phyloP scores from a whole-genome alignment of 495 filamentous ascomycete genomes.

The Neurospora sublineolata region DNA sequence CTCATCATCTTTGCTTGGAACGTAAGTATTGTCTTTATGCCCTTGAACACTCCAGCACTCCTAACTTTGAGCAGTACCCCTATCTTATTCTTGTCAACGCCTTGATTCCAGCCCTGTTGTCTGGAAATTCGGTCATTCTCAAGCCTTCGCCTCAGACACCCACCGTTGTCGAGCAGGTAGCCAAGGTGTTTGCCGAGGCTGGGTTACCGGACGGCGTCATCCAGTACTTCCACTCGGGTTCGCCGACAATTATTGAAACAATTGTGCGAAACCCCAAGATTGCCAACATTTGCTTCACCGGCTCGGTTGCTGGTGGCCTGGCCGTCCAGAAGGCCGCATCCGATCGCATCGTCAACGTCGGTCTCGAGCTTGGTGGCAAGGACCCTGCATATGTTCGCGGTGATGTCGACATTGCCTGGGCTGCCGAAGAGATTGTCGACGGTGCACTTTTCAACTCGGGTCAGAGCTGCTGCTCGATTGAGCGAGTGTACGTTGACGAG shows the following conservation, averaged over 20 bases:
- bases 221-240: conserved; percentile 82
- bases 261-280: conserved; percentile 65
- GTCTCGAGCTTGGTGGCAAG: conserved; percentile 84
- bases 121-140: conserved; percentile 79
- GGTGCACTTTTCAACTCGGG: conserved; percentile 94
- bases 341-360: conserved; percentile 69
- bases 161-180: conserved; percentile 72
- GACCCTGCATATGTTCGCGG: conserved; percentile 80
- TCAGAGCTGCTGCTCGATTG: conserved; percentile 89
- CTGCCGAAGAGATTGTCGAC: conserved; percentile 84
- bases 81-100: conserved; percentile 88
- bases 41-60: background rate
- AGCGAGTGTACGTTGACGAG: conserved; percentile 84
- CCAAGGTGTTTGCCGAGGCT: conserved; percentile 61
- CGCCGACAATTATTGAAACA: conserved; percentile 54
- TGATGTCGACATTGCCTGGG: conserved; percentile 83
- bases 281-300: conserved; percentile 76
- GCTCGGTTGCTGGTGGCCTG: conserved; percentile 79
- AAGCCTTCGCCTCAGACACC: conserved; percentile 93
- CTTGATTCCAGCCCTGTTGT: conserved; percentile 73
- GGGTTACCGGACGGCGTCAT: conserved; percentile 71
- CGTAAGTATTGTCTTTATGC: conserved; percentile 36
- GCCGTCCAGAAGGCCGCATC: conserved; percentile 74
- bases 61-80: conserved; percentile 54
- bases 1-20: conserved; percentile 93